Conservation (phyloP, 805 yeast genomes). For the Kodamaea sagamina region DNA sequence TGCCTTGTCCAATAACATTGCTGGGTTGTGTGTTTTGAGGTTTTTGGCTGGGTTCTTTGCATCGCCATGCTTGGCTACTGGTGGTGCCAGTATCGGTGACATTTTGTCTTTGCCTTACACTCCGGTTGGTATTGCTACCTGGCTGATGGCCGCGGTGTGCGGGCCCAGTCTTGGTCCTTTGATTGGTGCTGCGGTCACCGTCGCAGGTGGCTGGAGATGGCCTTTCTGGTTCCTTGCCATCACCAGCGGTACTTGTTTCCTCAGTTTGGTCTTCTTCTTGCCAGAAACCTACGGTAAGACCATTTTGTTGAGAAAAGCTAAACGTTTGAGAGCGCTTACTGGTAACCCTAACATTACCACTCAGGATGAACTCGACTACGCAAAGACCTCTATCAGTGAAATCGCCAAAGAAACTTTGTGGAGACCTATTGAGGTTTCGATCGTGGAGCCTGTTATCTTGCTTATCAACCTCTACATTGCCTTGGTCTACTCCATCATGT, state of each 20-base stretch:
- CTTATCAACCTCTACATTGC: constrained; percentile 55
- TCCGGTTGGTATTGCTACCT: constrained; percentile 50
- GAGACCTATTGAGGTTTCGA: constrained; percentile 53
- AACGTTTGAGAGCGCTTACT: constrained; percentile 47
- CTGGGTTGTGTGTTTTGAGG: constrained; percentile 51
- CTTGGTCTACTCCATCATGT: constrained; percentile 52
- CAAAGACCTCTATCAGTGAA: constrained; percentile 17
- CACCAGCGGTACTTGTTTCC: constrained; percentile 38
- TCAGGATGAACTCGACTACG: constrained; percentile 39
- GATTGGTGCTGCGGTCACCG: constrained; percentile 51
- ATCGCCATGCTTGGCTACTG: constrained; percentile 46
- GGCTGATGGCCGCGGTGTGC: constrained; percentile 55
- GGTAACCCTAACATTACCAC: constrained; percentile 48
- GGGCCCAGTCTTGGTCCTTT: constrained; percentile 62
- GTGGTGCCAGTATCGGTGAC: constrained; percentile 60
- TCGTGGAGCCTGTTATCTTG: constrained; percentile 57
- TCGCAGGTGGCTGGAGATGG: constrained; percentile 52
- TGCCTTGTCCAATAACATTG: constrained; percentile 53
- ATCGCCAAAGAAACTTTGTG: constrained; percentile 36
- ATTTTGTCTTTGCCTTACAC: constrained; percentile 41
- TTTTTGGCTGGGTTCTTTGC: constrained; percentile 58
- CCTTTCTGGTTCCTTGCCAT: constrained; percentile 53
- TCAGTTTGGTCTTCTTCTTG: constrained; percentile 36
- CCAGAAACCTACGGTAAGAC: constrained; percentile 54
- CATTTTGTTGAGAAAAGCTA: constrained; percentile 49